A percentile compares a stretch with the other conserved stretches of the same genome.
phyloP scores from a whole-genome alignment of 2,329 filamentous ascomycete genomes.

The Trichoderma sp. region DNA sequence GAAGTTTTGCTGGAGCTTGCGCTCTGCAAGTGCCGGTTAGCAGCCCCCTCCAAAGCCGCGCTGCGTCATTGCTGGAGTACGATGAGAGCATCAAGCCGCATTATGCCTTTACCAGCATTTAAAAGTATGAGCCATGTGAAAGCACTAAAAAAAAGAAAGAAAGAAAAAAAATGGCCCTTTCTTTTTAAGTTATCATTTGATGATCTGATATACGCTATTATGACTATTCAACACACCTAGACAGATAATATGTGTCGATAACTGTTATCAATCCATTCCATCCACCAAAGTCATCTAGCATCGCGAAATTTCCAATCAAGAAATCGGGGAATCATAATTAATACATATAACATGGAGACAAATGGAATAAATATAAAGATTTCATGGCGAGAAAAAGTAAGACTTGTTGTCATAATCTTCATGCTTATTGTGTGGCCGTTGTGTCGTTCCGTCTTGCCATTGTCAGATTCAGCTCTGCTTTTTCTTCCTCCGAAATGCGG shows the following conservation, averaged over 20 bases:
- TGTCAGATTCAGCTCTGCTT: conserved; percentile 8
- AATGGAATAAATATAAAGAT: not conserved
- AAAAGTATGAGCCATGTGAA: not conserved
- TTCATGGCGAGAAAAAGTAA: not conserved
- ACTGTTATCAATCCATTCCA: not conserved
- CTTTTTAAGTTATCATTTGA: too few relatives aligned
- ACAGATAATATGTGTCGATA: not conserved
- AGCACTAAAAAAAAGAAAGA: too few relatives aligned
- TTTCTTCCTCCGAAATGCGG: conserved; percentile 2
- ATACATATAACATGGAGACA: not conserved
- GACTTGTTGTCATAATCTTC: not conserved
- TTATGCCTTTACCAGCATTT: not conserved
- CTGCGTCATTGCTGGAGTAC: not conserved
- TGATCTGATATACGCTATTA: not conserved
- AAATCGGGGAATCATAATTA: not conserved
- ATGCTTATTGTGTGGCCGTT: not conserved
- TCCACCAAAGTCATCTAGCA: not conserved
- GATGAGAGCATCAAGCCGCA: not conserved
- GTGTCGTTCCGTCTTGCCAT: conserved; percentile 20
- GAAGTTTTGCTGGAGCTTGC: conserved; percentile 1
- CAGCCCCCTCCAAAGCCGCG: not conserved
- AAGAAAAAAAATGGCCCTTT: too few relatives aligned
- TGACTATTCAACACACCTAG: not conserved
- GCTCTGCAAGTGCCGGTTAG: not conserved
- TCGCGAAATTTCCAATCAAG: not conserved